Conservation (phyloP, 1,139 yeast species). For the Kodamaea derodonti region DNA sequence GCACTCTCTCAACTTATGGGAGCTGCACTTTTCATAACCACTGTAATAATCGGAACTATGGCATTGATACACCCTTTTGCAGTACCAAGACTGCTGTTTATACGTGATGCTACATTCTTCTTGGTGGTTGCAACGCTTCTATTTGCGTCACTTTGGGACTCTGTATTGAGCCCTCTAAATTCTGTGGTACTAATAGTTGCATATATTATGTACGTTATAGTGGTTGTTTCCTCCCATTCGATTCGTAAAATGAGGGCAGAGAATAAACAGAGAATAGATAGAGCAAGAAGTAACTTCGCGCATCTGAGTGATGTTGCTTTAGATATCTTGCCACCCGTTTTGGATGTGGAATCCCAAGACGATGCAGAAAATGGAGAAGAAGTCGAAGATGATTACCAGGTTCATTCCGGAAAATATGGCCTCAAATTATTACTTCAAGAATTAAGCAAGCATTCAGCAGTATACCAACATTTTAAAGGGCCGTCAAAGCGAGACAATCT, state of each 20-base stretch:
- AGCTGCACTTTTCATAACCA: constrained; percentile 73
- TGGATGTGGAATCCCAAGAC: constrained; percentile 16
- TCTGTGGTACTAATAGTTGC: constrained; percentile 47
- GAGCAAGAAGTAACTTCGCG: constrained; percentile 26
- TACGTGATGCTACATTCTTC: constrained; percentile 57
- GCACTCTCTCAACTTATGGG: constrained; percentile 90
- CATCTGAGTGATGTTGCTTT: constrained; percentile 16
- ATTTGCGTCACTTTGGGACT: constrained; percentile 38
- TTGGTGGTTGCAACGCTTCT: constrained; percentile 42
- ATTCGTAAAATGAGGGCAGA: constrained; percentile 17
- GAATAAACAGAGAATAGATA: constrained; percentile 20
- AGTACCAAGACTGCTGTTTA: constrained; percentile 47
- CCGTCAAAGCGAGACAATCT: not conserved
- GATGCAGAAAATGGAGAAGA: constrained; percentile 24
- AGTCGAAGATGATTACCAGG: constrained; percentile 10
- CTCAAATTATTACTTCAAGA: constrained; percentile 31
- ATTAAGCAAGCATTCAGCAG: constrained; percentile 25
- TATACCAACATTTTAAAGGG: constrained; percentile 1
- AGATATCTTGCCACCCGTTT: constrained; percentile 18
- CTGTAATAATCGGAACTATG: constrained; percentile 74
- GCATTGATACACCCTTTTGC: constrained; percentile 64
- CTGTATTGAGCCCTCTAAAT: constrained; percentile 40
- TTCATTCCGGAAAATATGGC: constrained; percentile 30
- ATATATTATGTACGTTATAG: constrained; percentile 52
- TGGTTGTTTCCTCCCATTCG: constrained; percentile 34